A percentile compares a stretch with the other conserved stretches of the same genome.
These are phyloP conservation scores for Heritiera fomes DNA, from an alignment of 345 rosid genomes.

Conservation along the genomic window DNA sequence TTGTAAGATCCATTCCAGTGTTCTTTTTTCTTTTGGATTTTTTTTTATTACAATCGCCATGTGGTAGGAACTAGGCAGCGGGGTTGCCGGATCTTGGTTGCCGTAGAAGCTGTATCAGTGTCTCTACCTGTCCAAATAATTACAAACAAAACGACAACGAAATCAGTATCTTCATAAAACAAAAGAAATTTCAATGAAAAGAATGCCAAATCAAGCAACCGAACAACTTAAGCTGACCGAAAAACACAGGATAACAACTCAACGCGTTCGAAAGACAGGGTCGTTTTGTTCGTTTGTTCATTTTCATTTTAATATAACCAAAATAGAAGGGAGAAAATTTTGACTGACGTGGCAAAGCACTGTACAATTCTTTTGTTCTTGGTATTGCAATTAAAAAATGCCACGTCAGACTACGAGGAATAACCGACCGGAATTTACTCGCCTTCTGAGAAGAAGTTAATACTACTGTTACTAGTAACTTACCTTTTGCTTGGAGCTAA, in stretches of 20 bases:
- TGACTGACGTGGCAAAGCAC: conserved; percentile 41
- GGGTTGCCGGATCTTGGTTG: conserved; percentile 82
- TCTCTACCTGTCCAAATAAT: conserved; percentile 67
- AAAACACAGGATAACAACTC: not conserved
- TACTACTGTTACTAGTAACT: not conserved
- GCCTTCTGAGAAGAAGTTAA: not conserved
- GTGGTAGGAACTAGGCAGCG: conserved; percentile 42
- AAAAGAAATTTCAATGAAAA: not conserved
- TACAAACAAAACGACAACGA: conserved; percentile 34
- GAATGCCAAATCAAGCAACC: not conserved
- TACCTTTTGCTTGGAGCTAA: conserved; percentile 86
- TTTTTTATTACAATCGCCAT: conserved; percentile 1
- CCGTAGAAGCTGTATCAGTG: conserved; percentile 74
- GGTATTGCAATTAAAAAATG: not conserved
- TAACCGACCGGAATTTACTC: conserved; percentile 19
- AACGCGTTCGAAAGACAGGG: not conserved
- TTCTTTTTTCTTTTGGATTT: too few species aligned
- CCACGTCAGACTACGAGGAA: conserved; percentile 28
- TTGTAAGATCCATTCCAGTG: not conserved
- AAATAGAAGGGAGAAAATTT: not conserved
- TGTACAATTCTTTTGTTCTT: not conserved
- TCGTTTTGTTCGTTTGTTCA: not conserved
- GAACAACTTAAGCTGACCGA: not conserved
- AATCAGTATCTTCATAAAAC: not conserved
- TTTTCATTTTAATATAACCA: not conserved